Evolutionary conservation across 345 rosid genomes (phyloP).

Genomic region (Draba incana): DNA sequence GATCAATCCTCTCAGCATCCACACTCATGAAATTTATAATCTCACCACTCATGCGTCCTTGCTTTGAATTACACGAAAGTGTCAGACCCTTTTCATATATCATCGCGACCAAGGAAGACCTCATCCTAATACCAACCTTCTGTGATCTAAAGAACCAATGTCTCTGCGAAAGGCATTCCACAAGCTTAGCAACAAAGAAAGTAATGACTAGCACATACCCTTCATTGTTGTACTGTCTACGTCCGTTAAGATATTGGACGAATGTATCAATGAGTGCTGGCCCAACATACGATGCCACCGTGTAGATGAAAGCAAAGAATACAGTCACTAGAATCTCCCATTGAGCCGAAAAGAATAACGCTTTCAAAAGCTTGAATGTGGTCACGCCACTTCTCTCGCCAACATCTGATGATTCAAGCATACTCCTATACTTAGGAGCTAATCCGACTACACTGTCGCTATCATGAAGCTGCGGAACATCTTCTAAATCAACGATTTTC

Average conservation of each 20-base stretch:
- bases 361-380: slow-evolving; percentile 54
- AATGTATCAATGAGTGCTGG: slow-evolving; percentile 64
- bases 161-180: slow-evolving; percentile 59
- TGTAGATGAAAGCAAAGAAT: slow-evolving; percentile 44
- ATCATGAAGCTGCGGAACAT: slow-evolving; percentile 65
- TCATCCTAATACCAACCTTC: slow-evolving; percentile 55
- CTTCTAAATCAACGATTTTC: slow-evolving; percentile 63
- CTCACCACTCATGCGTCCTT: slow-evolving; percentile 69
- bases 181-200: slow-evolving; percentile 61
- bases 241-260: slow-evolving; percentile 63
- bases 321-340: slow-evolving; percentile 53
- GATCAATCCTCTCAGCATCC: slow-evolving; percentile 66
- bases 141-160: slow-evolving; percentile 63
- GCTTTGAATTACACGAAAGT: slow-evolving; percentile 59
- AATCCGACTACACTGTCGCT: slow-evolving; percentile 50
- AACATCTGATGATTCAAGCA: slow-evolving; percentile 48
- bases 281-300: slow-evolving; percentile 60
- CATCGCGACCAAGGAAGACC: slow-evolving; percentile 55
- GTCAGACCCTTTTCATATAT: slow-evolving; percentile 67
- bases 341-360: slow-evolving; percentile 50
- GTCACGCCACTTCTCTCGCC: slow-evolving; percentile 44
- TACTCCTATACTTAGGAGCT: slow-evolving; percentile 46
- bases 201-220: slow-evolving; percentile 60
- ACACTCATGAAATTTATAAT: slow-evolving; percentile 73
- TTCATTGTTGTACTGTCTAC: slow-evolving; percentile 48